Evolutionary conservation across 2,329 filamentous ascomycete genomes (phyloP).

Genomic region (Delphinella strobiligena): DNA sequence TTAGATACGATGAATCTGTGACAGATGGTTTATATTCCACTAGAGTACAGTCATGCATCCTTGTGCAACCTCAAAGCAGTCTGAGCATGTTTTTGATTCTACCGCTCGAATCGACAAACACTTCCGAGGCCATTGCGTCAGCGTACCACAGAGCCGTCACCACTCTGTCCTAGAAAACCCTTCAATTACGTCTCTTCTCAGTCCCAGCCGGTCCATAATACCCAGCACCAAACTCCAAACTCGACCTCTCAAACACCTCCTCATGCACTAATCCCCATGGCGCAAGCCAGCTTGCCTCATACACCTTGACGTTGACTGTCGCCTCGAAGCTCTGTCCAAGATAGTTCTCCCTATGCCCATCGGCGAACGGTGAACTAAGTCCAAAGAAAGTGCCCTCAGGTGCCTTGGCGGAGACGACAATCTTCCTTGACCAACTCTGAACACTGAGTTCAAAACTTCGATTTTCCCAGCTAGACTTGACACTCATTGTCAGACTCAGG

Average conservation of each 20-base stretch:
- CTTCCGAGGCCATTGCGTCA: no score
- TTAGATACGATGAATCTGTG: background rate
- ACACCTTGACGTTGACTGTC: slow-evolving; percentile 30
- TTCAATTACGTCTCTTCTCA: slow-evolving; percentile 15
- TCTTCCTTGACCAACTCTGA: slow-evolving; percentile 27
- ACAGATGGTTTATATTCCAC: no score
- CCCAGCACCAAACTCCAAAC: slow-evolving; percentile 37
- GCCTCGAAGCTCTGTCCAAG: slow-evolving; percentile 37
- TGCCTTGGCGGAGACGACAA: slow-evolving; percentile 28
- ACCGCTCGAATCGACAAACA: no score
- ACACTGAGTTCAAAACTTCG: slow-evolving; percentile 27
- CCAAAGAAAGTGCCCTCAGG: slow-evolving; percentile 33
- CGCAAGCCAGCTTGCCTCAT: slow-evolving; percentile 24
- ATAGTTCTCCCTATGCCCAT: slow-evolving; percentile 33
- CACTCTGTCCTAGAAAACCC: no score
- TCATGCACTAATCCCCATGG: slow-evolving; percentile 28
- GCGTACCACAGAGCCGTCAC: no score
- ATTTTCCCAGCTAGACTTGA: slow-evolving; percentile 27
- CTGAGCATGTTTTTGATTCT: no score
- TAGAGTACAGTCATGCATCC: no score
- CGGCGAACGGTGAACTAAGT: slow-evolving; percentile 32
- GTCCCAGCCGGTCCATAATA: slow-evolving; percentile 33
- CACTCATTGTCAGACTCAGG: slow-evolving; percentile 30
- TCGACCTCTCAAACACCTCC: slow-evolving; percentile 30
- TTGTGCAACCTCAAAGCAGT: no score